These are phyloP conservation scores for Kuraishia piskuri DNA, from an alignment of 805 yeast genomes.

Conservation along the genomic window DNA sequence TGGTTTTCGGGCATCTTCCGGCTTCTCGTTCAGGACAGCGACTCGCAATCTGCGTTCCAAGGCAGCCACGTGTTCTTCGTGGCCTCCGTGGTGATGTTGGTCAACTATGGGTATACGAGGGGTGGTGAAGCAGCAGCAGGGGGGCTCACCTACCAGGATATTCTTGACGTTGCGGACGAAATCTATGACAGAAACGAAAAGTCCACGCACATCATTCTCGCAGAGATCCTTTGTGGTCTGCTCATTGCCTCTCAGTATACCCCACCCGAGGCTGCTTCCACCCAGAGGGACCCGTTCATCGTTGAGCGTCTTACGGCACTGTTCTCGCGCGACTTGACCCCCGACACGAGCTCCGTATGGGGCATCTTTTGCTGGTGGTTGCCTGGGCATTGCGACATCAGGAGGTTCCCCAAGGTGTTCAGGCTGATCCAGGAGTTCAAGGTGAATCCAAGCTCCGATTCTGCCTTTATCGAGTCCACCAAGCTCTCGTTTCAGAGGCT, in stretches of 20 bases:
- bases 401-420: constrained; percentile 53
- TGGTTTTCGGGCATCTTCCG: constrained; percentile 50
- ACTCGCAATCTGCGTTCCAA: constrained; percentile 57
- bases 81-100: constrained; percentile 38
- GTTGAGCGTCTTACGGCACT: constrained; percentile 33
- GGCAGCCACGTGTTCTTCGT: constrained; percentile 55
- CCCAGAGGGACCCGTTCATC: constrained; percentile 36
- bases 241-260: constrained; percentile 21
- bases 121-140: background rate
- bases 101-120: constrained; percentile 27
- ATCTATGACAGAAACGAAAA: constrained; percentile 60
- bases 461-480: constrained; percentile 59
- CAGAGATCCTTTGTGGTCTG: constrained; percentile 65
- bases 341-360: constrained; percentile 73
- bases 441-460: constrained; percentile 40
- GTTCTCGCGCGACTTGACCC: constrained; percentile 54
- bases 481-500: constrained; percentile 48
- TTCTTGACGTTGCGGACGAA: constrained; percentile 39
- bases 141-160: constrained; percentile 35
- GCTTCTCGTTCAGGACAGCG: constrained; percentile 57
- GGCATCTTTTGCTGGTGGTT: constrained; percentile 66
- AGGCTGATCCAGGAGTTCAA: constrained; percentile 36
- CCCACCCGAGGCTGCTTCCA: background rate
- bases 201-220: constrained; percentile 63
- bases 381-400: constrained; percentile 53